Evolutionary conservation across 352 stramenopile genomes (phyloP), one percentile per base, ranked within the genome.

Genomic region (Phytophthora pseudosyringae): DNA sequence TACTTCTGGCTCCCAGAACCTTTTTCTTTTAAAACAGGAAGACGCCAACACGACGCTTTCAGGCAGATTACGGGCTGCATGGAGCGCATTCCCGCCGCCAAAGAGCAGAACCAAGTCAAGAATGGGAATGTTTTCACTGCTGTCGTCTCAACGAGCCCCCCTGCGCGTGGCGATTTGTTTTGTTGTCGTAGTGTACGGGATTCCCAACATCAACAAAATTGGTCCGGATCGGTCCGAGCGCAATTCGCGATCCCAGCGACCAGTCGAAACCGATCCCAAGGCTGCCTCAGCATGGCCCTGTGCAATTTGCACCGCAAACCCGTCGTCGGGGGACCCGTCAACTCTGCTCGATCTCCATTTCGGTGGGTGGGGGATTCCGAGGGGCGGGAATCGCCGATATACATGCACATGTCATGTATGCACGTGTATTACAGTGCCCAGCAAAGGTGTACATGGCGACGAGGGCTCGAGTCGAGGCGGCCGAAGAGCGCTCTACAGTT

Each of bases 371-470:
- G 38, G 9, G n/a, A 47, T 46, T 15, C 21, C 25, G 18, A 32
- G 41, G 7, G 2, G 7, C n/a, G 3, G 29, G 32, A 43, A 43
- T 32, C 16, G 12, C n/a, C 32, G 18, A 51, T 25, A 26, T 16
- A 21, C 25, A n/a, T 21, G 21, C 2, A 21, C 21, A 21, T 21
- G 2, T n/a, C 21, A 21, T 21, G 21, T 21, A 21, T 21, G 21
- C 8, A 33, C 26, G 15, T 50, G 12, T 18, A 29, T 33, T 4
- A 31, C 44, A 38, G 26, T 44, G 40, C 18, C 9, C 2, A 31
- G 3, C 31, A 45, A 62, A 62, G 54, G 54, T 62, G 54, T 39
- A 53, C 43, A 52, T 47, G 31, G 5, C 25, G 54, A 53, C 31
- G 32, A 38, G 54, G 21, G 8, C 55, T 48, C 28, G 3, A 48